Conservation (phyloP, 495 filamentous ascomycete genomes). For the Penicillium pancosmium region DNA sequence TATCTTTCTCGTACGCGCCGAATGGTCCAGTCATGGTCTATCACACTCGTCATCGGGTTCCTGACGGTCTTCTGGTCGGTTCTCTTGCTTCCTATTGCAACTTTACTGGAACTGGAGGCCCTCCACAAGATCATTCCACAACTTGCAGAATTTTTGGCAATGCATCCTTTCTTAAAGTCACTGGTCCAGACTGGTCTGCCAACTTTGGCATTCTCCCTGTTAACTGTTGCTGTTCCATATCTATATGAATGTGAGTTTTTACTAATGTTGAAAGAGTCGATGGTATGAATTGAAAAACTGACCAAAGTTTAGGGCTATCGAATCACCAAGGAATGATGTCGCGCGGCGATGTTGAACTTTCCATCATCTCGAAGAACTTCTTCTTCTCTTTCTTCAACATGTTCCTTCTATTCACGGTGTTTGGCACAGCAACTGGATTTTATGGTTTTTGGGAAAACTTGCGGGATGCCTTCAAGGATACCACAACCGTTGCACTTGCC, state of each 20-base stretch:
- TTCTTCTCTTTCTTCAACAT: constrained; percentile 99
- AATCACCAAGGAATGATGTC: constrained; percentile 93
- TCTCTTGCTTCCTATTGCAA: constrained; percentile 79
- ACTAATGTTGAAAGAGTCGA: background rate
- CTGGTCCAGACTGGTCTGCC: constrained; percentile 87
- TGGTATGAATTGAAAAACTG: constrained; percentile 9
- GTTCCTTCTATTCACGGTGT: constrained; percentile 91
- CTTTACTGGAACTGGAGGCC: constrained; percentile 72
- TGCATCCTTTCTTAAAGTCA: constrained; percentile 67
- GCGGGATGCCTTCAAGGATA: constrained; percentile 73
- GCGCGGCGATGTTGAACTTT: constrained; percentile 91
- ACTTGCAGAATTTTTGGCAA: constrained; percentile 66
- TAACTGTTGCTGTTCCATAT: constrained; percentile 89
- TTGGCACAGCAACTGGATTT: constrained; percentile 76
- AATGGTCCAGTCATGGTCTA: constrained; percentile 74
- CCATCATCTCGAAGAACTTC: constrained; percentile 96
- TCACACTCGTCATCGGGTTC: constrained; percentile 79
- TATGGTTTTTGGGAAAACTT: constrained; percentile 70
- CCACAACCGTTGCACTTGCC: constrained; percentile 72
- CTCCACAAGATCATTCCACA: constrained; percentile 72
- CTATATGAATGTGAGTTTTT: constrained; percentile 79
- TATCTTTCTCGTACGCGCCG: constrained; percentile 77
- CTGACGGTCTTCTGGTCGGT: constrained; percentile 89
- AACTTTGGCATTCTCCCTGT: constrained; percentile 77
- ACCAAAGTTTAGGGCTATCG: constrained; percentile 61